phyloP scores from a whole-genome alignment of 768 basidiomycete species.

The Termitomyces sp. region DNA sequence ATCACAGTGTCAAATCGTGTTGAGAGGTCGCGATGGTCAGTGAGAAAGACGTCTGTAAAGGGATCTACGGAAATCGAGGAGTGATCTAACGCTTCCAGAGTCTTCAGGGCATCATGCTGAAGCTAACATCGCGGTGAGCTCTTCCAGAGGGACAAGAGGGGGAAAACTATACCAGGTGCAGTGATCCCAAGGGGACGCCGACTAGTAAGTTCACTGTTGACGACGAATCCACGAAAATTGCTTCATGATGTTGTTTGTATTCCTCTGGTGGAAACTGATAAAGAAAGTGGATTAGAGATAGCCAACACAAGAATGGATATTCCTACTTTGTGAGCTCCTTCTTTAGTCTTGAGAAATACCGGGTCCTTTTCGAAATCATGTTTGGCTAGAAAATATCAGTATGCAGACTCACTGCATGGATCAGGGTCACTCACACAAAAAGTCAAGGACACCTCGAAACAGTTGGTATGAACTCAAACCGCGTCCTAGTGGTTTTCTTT shows the following conservation, averaged over 20 bases:
- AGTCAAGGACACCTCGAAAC: slow-evolving; percentile 79
- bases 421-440: slow-evolving; percentile 53
- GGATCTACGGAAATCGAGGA: slow-evolving; percentile 44
- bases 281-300: neutral
- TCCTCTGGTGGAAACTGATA: slow-evolving; percentile 53
- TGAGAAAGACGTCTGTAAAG: slow-evolving; percentile 69
- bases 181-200: slow-evolving; percentile 68
- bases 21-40: slow-evolving; percentile 56
- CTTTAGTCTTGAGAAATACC: slow-evolving; percentile 52
- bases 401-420: neutral
- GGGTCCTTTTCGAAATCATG: slow-evolving; percentile 57
- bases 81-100: slow-evolving; percentile 58
- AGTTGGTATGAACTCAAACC: slow-evolving; percentile 90
- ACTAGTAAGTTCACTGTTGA: slow-evolving; percentile 75
- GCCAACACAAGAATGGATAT: neutral
- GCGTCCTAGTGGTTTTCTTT: slow-evolving; percentile 60
- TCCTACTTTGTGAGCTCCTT: slow-evolving; percentile 50
- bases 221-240: slow-evolving; percentile 74
- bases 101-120: slow-evolving; percentile 66
- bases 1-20: slow-evolving; percentile 73
- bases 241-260: slow-evolving; percentile 42
- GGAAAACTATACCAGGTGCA: slow-evolving; percentile 54
- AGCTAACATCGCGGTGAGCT: slow-evolving; percentile 39
- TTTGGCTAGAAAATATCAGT: slow-evolving; percentile 42
- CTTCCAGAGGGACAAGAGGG: neutral